Conservation (phyloP, 805 yeast genomes). For the Saccharomycopsis capsularis region DNA sequence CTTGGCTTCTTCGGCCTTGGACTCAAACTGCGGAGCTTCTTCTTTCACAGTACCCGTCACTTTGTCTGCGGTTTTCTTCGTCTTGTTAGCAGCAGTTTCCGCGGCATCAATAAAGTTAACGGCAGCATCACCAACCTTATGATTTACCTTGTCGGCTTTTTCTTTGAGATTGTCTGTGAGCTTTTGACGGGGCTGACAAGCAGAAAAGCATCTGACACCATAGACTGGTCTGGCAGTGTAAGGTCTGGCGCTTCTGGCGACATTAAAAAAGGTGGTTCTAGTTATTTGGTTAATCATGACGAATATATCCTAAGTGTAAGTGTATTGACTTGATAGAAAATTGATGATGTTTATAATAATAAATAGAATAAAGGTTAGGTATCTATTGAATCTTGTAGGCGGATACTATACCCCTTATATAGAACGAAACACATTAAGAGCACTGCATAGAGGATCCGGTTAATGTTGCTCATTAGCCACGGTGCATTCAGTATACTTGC, state of each 20-base stretch:
- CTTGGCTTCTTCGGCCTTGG: neutral
- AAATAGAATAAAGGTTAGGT: neutral
- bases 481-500: neutral
- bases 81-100: neutral
- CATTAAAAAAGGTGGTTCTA: neutral
- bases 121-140: slow-evolving; percentile 3
- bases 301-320: neutral
- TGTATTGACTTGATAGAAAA: neutral
- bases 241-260: neutral
- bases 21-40: neutral
- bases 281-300: neutral
- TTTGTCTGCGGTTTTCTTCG: neutral
- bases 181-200: neutral
- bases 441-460: neutral
- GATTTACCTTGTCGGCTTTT: slow-evolving; percentile 5
- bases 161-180: slow-evolving; percentile 5
- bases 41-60: neutral
- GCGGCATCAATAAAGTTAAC: neutral
- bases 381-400: neutral
- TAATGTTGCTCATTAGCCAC: neutral
- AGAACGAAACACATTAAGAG: neutral
- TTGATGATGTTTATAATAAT: neutral
- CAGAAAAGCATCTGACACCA: neutral
- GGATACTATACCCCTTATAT: neutral
- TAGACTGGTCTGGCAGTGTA: neutral